Evolutionary conservation across 768 basidiomycete genomes (phyloP).

Genomic region (Hypholoma fasciculare): DNA sequence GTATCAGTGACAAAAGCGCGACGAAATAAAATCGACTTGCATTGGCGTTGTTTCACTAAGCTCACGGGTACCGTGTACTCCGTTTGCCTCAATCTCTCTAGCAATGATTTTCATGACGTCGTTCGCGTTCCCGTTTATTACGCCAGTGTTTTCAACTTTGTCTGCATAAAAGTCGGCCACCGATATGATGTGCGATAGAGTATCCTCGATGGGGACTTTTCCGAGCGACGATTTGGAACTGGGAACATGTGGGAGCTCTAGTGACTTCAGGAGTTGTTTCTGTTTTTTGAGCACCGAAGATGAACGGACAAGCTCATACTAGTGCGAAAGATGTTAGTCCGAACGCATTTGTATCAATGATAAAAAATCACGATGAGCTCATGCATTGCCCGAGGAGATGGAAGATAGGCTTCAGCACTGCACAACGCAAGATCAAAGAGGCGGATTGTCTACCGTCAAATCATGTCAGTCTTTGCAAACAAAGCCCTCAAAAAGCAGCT

Average conservation of each 20-base stretch:
- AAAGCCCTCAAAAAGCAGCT: slow-evolving; percentile 7
- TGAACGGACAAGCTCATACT: slow-evolving; percentile 72
- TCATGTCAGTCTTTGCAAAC: too few species aligned
- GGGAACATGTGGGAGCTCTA: slow-evolving; percentile 32
- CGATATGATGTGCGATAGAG: slow-evolving; percentile 41
- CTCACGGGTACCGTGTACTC: slow-evolving; percentile 42
- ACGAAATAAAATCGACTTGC: slow-evolving; percentile 42
- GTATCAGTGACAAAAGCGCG: slow-evolving; percentile 19
- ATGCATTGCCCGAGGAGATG: slow-evolving; percentile 54
- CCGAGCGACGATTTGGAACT: slow-evolving; percentile 22
- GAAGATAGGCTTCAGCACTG: slow-evolving; percentile 54
- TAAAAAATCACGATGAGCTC: slow-evolving; percentile 55
- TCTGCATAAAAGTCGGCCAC: slow-evolving; percentile 53
- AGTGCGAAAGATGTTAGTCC: not conserved
- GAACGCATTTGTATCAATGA: slow-evolving; percentile 2
- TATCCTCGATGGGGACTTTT: slow-evolving; percentile 36
- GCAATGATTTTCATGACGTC: slow-evolving; percentile 59
- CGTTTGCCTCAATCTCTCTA: slow-evolving; percentile 61
- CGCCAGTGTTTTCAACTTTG: slow-evolving; percentile 43
- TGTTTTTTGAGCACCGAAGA: slow-evolving; percentile 50
- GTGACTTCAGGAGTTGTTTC: slow-evolving; percentile 37
- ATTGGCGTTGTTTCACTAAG: slow-evolving; percentile 33
- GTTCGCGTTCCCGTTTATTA: slow-evolving; percentile 43
- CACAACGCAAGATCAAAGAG: slow-evolving; percentile 53
- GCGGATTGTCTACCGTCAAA: slow-evolving; percentile 41